These are phyloP conservation scores for Cerioporus squamosus DNA, from an alignment of 1,284 basidiomycete genomes.

Conservation along the genomic window DNA sequence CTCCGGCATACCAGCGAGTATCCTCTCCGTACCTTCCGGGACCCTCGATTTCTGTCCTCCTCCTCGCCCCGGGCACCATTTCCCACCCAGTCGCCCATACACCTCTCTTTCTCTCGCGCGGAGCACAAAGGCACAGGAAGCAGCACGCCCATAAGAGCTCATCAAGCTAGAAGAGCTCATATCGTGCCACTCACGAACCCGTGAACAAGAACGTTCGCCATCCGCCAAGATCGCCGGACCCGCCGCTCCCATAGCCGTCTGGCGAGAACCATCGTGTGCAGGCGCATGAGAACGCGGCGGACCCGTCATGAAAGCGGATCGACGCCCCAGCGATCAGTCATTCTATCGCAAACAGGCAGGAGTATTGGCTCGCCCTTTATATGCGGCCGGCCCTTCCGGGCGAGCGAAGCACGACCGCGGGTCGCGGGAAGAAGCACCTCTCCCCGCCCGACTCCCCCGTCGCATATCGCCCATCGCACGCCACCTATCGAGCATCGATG, in stretches of 20 bases:
- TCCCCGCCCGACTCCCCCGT: no score
- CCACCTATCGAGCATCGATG: neutral
- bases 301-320: conserved; percentile 13
- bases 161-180: conserved; percentile 7
- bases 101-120: neutral
- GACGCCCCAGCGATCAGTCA: conserved; percentile 11
- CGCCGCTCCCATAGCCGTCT: conserved; percentile 1
- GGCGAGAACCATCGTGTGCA: conserved; percentile 10
- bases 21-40: conserved; percentile 7
- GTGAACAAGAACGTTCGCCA: neutral
- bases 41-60: conserved; percentile 3
- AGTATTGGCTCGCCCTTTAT: neutral
- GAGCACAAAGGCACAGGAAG: neutral
- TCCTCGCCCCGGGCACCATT: neutral
- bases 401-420: neutral
- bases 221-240: conserved; percentile 4
- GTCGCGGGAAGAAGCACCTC: no score
- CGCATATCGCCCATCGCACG: neutral
- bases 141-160: neutral
- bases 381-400: neutral
- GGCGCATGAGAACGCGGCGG: conserved; percentile 8
- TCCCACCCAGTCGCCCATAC: conserved; percentile 1
- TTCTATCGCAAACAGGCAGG: conserved; percentile 7
- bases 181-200: conserved; percentile 6
- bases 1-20: neutral